Evolutionary conservation across 352 stramenopile genomes (phyloP).

Genomic region (Blastocystis sp.): DNA sequence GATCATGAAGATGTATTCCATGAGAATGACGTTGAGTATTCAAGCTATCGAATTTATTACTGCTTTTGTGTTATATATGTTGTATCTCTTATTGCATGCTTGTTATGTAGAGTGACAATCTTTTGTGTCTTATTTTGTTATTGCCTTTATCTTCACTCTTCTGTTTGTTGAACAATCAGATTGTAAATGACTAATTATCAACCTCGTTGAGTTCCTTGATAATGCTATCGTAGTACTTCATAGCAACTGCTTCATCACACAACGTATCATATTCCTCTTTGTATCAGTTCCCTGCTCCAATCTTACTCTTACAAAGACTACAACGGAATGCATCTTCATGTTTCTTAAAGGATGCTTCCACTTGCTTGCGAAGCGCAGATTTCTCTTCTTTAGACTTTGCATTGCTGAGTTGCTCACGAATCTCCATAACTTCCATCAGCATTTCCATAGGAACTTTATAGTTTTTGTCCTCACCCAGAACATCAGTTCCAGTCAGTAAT

Average conservation of each 20-base stretch:
- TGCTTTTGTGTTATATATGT: background rate
- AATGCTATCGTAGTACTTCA: conserved; percentile 60
- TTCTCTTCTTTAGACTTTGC: conserved; percentile 32
- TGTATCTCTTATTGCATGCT: background rate
- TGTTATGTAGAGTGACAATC: background rate
- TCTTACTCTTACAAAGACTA: conserved; percentile 28
- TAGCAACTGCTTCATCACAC: conserved; percentile 38
- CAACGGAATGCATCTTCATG: conserved; percentile 51
- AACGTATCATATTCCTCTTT: conserved; percentile 9
- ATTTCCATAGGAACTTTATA: conserved; percentile 53
- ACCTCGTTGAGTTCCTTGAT: background rate
- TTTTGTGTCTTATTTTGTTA: background rate
- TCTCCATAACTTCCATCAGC: conserved; percentile 59
- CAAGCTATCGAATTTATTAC: background rate
- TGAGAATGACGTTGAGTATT: background rate
- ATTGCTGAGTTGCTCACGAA: conserved; percentile 38
- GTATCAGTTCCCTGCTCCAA: background rate
- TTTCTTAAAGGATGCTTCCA: conserved; percentile 28
- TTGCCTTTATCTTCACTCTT: background rate
- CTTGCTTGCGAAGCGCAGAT: background rate
- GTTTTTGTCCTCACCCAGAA: conserved; percentile 50
- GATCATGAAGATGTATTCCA: background rate
- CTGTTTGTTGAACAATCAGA: conserved; percentile 30
- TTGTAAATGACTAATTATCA: background rate
- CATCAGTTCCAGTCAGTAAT: conserved; percentile 35